phyloP scores from a whole-genome alignment of 108 stramenopile species.

The Conticribra weissflogii region DNA sequence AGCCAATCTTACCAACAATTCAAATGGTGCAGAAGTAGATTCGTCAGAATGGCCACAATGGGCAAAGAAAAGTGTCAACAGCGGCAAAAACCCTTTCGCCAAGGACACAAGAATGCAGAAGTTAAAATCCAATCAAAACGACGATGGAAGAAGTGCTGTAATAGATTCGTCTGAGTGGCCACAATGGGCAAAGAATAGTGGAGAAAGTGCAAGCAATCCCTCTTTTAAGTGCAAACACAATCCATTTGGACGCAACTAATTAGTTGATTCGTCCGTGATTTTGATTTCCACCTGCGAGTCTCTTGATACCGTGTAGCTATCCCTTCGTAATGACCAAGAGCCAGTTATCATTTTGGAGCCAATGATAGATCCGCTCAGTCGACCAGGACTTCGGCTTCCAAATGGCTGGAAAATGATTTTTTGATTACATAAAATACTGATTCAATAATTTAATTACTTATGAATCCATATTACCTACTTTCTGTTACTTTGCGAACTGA shows the following conservation, averaged over 20 bases:
- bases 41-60: conserved; percentile 42
- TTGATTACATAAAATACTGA: too few species aligned
- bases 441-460: neutral
- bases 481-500: conserved; percentile 13
- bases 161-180: conserved; percentile 39
- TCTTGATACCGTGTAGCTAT: too few species aligned
- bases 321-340: too few species aligned
- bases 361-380: too few species aligned
- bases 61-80: conserved; percentile 18
- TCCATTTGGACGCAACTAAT: too few species aligned
- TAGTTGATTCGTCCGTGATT: too few species aligned
- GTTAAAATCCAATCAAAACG: neutral
- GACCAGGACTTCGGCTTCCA: too few species aligned
- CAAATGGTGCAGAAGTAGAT: neutral
- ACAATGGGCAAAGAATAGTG: conserved; percentile 34
- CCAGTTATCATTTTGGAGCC: too few species aligned
- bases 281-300: too few species aligned
- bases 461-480: neutral
- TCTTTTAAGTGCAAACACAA: too few species aligned
- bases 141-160: neutral
- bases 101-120: neutral
- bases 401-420: too few species aligned
- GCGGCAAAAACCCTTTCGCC: neutral
- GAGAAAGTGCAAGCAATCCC: neutral
- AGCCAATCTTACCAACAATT: neutral